Evolutionary conservation across 306 rosid species (phyloP).

Genomic region (Prunus fruticosa): DNA sequence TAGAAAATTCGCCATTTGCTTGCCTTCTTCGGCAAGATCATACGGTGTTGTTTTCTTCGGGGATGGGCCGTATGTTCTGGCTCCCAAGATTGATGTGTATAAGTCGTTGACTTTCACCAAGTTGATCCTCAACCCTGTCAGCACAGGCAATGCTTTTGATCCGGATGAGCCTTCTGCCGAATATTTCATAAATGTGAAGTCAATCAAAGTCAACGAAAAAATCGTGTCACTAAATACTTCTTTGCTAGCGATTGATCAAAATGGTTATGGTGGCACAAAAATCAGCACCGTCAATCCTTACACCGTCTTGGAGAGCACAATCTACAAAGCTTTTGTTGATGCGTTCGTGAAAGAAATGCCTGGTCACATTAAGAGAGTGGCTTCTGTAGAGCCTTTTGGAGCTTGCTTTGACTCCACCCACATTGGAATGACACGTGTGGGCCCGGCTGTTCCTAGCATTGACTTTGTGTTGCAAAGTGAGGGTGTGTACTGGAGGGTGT

Average conservation of each 20-base stretch:
- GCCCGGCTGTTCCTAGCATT: slow-evolving; percentile 45
- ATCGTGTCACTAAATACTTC: slow-evolving; percentile 31
- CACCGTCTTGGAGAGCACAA: slow-evolving; percentile 42
- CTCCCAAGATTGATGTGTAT: slow-evolving; percentile 27
- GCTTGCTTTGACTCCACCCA: slow-evolving; percentile 34
- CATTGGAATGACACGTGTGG: slow-evolving; percentile 28
- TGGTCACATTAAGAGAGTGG: slow-evolving; percentile 9
- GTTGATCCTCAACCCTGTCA: slow-evolving; percentile 38
- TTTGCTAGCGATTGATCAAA: slow-evolving; percentile 28
- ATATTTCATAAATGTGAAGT: slow-evolving; percentile 51
- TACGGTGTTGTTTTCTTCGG: slow-evolving; percentile 48
- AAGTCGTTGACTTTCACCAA: slow-evolving; percentile 36
- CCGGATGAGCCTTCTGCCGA: slow-evolving; percentile 42
- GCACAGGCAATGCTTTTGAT: slow-evolving; percentile 12
- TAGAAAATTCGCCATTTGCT: slow-evolving; percentile 54
- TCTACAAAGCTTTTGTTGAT: slow-evolving; percentile 36
- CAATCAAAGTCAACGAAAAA: slow-evolving; percentile 27
- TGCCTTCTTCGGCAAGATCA: slow-evolving; percentile 22
- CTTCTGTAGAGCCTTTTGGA: slow-evolving; percentile 49
- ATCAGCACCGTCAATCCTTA: slow-evolving; percentile 29
- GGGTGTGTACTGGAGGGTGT: slow-evolving; percentile 40
- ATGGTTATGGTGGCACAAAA: slow-evolving; percentile 10
- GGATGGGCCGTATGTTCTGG: slow-evolving; percentile 38
- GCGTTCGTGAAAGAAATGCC: slow-evolving; percentile 26
- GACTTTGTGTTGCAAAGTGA: slow-evolving; percentile 41